Base-by-base conservation (phyloP, 179 eudicot genomes). In the Drosera spatulata region DNA sequence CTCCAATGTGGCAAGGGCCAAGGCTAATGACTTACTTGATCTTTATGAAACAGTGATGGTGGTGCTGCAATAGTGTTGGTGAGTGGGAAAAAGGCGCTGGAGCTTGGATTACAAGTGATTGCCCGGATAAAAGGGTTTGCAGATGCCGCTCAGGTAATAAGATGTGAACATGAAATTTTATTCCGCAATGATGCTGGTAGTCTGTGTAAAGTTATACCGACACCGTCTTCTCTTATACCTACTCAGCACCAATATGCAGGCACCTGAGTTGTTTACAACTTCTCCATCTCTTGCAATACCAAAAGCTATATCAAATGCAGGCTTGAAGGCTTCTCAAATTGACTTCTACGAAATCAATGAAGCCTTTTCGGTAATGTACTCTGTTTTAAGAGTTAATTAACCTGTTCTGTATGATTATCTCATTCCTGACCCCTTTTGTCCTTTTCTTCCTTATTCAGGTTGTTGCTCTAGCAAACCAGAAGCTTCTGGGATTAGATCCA, bases 381-480 rank as follows among this genome's bases (percentile, higher is more conserved):
- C 44, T 38, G 15, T 41, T 37, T 48, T 5, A 49, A 22, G 0
- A 22, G 33, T 22, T 22, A 22, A 22, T 22, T 22, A 22, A 22
- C 33, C 33, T 22, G 33, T 22, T 22, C 33, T 22, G 33, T 22
- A 22, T 22, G 33, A 22, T 22, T 22, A 22, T 49, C 12, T 22
- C 2, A 12, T 51, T 7, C 4, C 11, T 12, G 11, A 7, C 13
- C 12, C 33, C 33, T 8, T 55, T 4, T 1, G 9, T 39, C n/a
- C 43, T 9, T 10, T 59, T 4, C 14, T 52, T 43, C 33, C 64
- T 46, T 59, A 12, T 61, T 68, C 86, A 88, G 98, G 98, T 93
- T 63, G 97, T 93, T 54, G 68, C 99, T 77, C 93, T 89, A 71
- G 82, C 99, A 2, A 93, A 93, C 69, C 76, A 73, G 80, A 93